A percentile compares a stretch with the other conserved stretches of the same genome.
Evolutionary conservation across 2,329 filamentous ascomycete species (phyloP).

Genomic region (Mariannaea sp.): DNA sequence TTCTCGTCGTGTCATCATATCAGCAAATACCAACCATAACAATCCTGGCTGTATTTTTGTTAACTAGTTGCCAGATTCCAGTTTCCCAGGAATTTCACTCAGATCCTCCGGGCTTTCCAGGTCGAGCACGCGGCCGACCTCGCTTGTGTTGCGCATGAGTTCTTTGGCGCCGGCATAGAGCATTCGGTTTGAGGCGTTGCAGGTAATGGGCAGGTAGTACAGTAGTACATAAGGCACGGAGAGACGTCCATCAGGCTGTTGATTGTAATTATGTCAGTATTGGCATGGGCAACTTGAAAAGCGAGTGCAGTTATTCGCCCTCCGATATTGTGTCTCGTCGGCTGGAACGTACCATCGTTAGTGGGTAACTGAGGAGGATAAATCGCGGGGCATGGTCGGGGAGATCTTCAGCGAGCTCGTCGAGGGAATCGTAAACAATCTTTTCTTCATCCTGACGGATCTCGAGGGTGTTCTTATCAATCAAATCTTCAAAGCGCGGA

Average conservation of each 20-base stretch:
- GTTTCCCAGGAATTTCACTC: conserved; percentile 75
- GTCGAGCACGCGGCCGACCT: conserved; percentile 88
- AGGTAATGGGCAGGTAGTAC: conserved; percentile 92
- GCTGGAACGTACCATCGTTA: conserved; percentile 70
- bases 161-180: conserved; percentile 96
- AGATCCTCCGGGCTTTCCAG: conserved; percentile 81
- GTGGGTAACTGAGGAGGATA: conserved; percentile 85
- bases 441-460: conserved; percentile 82
- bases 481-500: conserved; percentile 67
- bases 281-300: neutral
- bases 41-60: neutral
- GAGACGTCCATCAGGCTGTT: conserved; percentile 76
- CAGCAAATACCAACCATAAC: neutral
- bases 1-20: conserved; percentile 10
- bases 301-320: neutral
- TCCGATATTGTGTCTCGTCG: neutral
- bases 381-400: conserved; percentile 92
- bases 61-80: conserved; percentile 36
- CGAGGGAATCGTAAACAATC: conserved; percentile 77
- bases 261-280: conserved; percentile 18
- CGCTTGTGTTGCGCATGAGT: conserved; percentile 88
- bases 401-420: conserved; percentile 83
- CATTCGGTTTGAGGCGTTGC: conserved; percentile 87
- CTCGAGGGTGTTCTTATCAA: conserved; percentile 88
- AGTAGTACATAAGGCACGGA: conserved; percentile 93